Evolutionary conservation across 1,284 basidiomycete genomes (phyloP), one percentile per base, ranked within the genome.

Genomic region (Ganoderma sp.): DNA sequence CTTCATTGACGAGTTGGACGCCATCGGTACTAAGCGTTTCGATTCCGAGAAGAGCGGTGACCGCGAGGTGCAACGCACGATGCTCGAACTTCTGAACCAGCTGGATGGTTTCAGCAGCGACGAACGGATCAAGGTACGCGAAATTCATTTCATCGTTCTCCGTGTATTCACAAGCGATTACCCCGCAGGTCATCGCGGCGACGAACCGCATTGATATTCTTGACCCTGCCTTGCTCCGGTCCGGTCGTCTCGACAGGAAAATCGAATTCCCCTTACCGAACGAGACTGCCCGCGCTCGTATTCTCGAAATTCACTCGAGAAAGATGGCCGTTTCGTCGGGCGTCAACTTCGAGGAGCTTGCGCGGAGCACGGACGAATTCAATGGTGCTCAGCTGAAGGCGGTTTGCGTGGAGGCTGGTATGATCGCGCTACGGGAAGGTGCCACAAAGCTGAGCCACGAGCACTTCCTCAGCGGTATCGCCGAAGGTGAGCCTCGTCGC

Each of bases 181-280:
- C 14, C 9, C 14, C 59, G 28, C 72, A 97, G 95, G 97, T 99
- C 72, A 99, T 99, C 74, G 97, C 97, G 17, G 97, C 97, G 1
- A 99, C 97, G 41, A 99, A 99, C 83, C 90, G 97, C 79, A 99
- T 99, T 76, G 97, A 99, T 81, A 99, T 99, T 70, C 91, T 99
- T 58, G 91, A 94, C 77, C 91, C 91, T 2, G 91, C 91, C 0
- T 81, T 94, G 12, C 85, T 94, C 28, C 87, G 91, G 68, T 92
- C 90, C 17, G 91, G 91, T 64, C 87, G 91, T 74, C 81, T 94
- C 63, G 91, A 94, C 78, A 81, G 91, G 69, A 94, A 94, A 82
- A 93, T 94, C 74, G 91, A 94, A 77, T 94, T 94, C 83, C 91
- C 91, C 1, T 81, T 94, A 57, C 91, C 91, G 6, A 91, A 89